Evolutionary conservation across 2,329 filamentous ascomycete species (phyloP).

Genomic region (Epicoccum nigrum): DNA sequence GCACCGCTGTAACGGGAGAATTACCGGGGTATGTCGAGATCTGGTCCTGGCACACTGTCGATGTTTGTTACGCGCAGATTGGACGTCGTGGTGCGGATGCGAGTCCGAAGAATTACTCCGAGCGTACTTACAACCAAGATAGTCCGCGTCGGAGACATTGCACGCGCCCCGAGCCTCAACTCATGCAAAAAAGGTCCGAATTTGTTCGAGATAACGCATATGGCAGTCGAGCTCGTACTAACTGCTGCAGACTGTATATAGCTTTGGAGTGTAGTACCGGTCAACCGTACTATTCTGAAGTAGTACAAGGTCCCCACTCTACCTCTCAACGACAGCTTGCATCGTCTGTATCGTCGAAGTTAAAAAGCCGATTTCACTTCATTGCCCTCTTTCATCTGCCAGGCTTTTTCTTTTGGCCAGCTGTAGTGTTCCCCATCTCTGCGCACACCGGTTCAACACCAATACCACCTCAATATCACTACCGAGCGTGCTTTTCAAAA

Average conservation of each 20-base stretch:
- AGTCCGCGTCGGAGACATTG: slow-evolving; percentile 4
- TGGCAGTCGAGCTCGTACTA: no score
- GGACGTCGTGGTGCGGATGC: background rate
- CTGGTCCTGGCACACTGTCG: background rate
- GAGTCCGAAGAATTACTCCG: slow-evolving; percentile 10
- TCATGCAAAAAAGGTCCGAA: background rate
- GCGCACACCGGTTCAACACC: no score
- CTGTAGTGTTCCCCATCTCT: no score
- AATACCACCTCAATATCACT: background rate
- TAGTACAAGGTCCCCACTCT: no score
- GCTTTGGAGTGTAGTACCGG: background rate
- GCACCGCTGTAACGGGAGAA: background rate
- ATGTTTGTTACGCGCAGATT: background rate
- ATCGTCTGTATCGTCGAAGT: background rate
- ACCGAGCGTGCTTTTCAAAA: background rate
- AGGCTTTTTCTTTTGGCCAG: no score
- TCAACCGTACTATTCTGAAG: background rate
- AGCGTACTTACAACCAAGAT: background rate
- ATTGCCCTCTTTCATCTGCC: no score
- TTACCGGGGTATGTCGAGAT: background rate
- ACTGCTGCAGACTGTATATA: background rate
- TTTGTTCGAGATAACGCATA: no score
- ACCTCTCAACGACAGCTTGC: background rate
- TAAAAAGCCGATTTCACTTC: no score
- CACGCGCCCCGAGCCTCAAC: background rate